Conservation (phyloP, 352 stramenopile genomes). For the Phytophthora citrophthora region DNA sequence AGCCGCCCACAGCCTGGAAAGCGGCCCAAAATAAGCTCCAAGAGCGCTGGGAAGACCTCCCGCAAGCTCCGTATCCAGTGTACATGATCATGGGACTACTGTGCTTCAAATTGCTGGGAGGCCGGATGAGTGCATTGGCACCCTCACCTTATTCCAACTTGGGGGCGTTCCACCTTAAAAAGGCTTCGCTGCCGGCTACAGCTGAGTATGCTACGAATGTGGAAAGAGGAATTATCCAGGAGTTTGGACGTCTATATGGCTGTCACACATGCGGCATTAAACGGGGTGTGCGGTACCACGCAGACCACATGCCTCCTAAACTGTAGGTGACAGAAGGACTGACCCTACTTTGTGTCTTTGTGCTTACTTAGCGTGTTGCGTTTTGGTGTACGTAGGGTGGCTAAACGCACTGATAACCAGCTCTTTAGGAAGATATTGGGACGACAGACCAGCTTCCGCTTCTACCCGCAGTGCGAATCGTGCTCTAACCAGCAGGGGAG, state of each 20-base stretch:
- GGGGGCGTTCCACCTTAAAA: slow-evolving; percentile 80
- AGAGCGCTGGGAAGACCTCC: slow-evolving; percentile 44
- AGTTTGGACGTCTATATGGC: slow-evolving; percentile 80
- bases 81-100: slow-evolving; percentile 80
- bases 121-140: slow-evolving; percentile 70
- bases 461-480: slow-evolving; percentile 84
- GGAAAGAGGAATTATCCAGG: slow-evolving; percentile 73
- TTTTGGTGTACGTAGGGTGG: slow-evolving; percentile 46
- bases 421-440: slow-evolving; percentile 49
- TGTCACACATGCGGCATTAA: slow-evolving; percentile 87
- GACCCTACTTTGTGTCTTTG: too few species aligned
- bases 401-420: slow-evolving; percentile 56
- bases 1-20: slow-evolving; percentile 33
- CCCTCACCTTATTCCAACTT: slow-evolving; percentile 79
- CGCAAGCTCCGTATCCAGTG: slow-evolving; percentile 58
- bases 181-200: slow-evolving; percentile 77
- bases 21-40: slow-evolving; percentile 32
- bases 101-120: slow-evolving; percentile 80
- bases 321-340: slow-evolving; percentile 41
- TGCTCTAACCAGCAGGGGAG: slow-evolving; percentile 82
- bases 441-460: slow-evolving; percentile 69
- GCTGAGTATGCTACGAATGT: slow-evolving; percentile 71
- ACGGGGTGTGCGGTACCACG: slow-evolving; percentile 70
- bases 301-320: slow-evolving; percentile 89
- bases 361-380: too few species aligned